Evolutionary conservation across 202 grass and related monocot species (phyloP), one percentile per base, ranked within the genome.

Genomic region (Sporobolus alterniflorus): DNA sequence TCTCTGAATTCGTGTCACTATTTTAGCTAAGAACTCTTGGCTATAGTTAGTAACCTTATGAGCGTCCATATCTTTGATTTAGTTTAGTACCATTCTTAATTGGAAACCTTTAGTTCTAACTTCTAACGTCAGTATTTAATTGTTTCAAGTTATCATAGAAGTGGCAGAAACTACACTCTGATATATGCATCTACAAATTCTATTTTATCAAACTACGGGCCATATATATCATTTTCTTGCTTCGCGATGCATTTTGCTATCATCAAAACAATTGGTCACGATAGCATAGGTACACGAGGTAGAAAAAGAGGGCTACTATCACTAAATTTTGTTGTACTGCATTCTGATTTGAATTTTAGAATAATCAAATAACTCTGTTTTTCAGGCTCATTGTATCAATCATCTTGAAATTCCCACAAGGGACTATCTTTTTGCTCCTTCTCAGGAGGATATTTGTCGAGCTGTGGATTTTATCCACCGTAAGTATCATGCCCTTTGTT

Each of bases 341-440:
- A 7, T 1, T 57, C 9, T 21, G 18, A 5, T 69, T 29, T 30
- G 26, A 30, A 61, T 2, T 78, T 41, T n/a, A 46, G 20, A 79
- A 76, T n/a, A 34, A 71, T 70, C 4, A 66, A 40, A 51, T 13
- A 24, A 44, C 54, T 86, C 8, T 28, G n/a, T 22, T 73, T 88
- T 83, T 47, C 87, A 98, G 92, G 79, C 54, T 84, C 60, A 93
- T 64, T 90, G 81, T 16, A 93, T 95, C 46, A 69, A 91, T 28
- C 90, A 95, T 66, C 80, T 98, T 42, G 80, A 89, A 56, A 92
- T 98, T 85, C 92, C 96, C n/a, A 98, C 95, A 20, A 91, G 79
- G 74, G 95, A 98, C 71, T 98, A 98, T 55, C 87, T 88, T 80
- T 93, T 87, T 70, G 91, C 92, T 24, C 96, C 93, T 28, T 94